phyloP scores from a whole-genome alignment of 225 moss, liverwort and hornwort genomes.

The Rhytidiadelphus loreus region DNA sequence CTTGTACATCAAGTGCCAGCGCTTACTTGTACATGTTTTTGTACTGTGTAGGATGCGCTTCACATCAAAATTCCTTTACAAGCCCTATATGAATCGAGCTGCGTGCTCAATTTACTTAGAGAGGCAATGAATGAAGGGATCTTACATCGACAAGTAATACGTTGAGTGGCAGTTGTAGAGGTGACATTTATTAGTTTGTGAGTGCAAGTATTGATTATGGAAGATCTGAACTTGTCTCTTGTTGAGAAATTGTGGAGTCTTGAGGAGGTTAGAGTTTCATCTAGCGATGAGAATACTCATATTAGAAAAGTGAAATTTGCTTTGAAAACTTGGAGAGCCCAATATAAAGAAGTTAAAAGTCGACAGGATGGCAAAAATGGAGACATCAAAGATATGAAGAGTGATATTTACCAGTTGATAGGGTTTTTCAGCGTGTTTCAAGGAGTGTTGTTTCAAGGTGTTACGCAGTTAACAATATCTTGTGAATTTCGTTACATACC shows the following conservation, averaged over 20 bases:
- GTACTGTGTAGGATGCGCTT: background rate
- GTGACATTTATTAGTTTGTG: background rate
- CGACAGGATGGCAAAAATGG: background rate
- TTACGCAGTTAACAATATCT: background rate
- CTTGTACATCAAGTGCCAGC: background rate
- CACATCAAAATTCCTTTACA: background rate
- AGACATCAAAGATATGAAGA: background rate
- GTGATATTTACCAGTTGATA: background rate
- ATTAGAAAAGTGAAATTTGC: background rate
- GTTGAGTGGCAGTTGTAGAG: background rate
- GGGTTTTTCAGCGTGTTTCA: slow-evolving; percentile 2
- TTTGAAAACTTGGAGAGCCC: background rate
- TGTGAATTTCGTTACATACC: background rate
- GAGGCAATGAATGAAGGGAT: background rate
- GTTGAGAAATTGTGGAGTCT: background rate
- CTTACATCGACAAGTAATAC: background rate
- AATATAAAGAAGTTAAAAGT: background rate
- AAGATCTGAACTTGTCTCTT: background rate
- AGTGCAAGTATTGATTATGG: background rate
- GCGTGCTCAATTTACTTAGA: background rate
- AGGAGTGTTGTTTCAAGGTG: background rate
- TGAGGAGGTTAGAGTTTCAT: background rate
- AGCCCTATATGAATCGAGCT: background rate
- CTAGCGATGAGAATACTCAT: background rate
- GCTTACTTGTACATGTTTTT: background rate